Evolutionary conservation across 192 early-diverging fungal genomes (phyloP), one percentile per base, ranked within the genome.

Genomic region (Jimgerdemannia lactiflua): DNA sequence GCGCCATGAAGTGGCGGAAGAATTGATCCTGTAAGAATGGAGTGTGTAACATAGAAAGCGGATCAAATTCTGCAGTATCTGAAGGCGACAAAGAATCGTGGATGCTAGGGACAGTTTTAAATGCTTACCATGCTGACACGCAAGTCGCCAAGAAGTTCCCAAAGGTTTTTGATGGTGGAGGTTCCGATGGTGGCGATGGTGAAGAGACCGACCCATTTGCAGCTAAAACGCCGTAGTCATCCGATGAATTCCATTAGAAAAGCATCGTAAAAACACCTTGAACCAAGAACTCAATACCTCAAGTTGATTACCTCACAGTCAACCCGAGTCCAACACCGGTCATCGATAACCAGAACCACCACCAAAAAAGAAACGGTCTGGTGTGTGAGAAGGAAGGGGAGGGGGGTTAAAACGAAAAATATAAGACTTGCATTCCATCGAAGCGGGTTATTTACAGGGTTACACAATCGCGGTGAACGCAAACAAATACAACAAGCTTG

Each of bases 191-290:
- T 86, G 9, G 92, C 94, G 71, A 98, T 88, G 4, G 92, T 90
- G 72, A 99, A 96, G 44, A 98, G 82, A 11, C 97, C 97, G 19
- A 98, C 97, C 95, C 95, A 95, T 79, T 99, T 99, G 82, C 92
- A 90, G 74, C 96, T 92, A 20, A 86, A 54, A 54, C 11, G 49
- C 4, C 49, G 29, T 41, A 78, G 66, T 69, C 20, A 20, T 49
- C 3, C 29, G 43, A 70, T 43, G 43, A 64, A n/a, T n/a, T 40
- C 19, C 44, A 20, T 42, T 29, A 17, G 4, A 42, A 64, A 43
- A 54, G 64, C 10, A 66, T 44, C n/a, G n/a, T n/a, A n/a, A n/a
- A n/a, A n/a, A n/a, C n/a, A n/a, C n/a, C n/a, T n/a, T n/a, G n/a
- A n/a, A n/a, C n/a, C n/a, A n/a, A n/a, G n/a, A n/a, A n/a, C n/a